Evolutionary conservation across 2,329 filamentous ascomycete genomes (phyloP).

Genomic region (Polychaeton citri): DNA sequence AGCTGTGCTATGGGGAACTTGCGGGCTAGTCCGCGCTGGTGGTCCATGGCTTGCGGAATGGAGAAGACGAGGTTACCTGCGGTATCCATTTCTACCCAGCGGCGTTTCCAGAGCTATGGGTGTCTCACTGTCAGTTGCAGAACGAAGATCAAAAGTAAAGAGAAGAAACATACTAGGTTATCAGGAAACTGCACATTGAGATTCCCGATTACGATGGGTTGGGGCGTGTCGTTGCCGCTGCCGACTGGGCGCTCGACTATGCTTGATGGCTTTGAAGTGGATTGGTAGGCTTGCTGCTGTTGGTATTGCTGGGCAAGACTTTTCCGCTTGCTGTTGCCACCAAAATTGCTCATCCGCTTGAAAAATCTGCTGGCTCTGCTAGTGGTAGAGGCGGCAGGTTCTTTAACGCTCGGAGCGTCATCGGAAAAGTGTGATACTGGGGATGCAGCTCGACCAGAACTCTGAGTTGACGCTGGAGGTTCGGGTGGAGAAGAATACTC

Average conservation of each 20-base stretch:
- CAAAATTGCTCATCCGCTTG: constrained; percentile 42
- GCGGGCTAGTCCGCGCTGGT: constrained; percentile 13
- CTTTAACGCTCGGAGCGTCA: neutral
- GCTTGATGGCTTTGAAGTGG: constrained; percentile 6
- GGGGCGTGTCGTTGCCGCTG: constrained; percentile 24
- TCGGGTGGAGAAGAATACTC: constrained; percentile 9
- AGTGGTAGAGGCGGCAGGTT: constrained; percentile 25
- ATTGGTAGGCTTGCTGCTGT: constrained; percentile 1
- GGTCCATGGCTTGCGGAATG: constrained; percentile 43
- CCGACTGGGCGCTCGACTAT: neutral
- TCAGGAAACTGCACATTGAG: constrained; percentile 97
- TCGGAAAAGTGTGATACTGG: neutral
- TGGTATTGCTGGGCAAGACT: constrained; percentile 24
- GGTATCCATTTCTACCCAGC: constrained; percentile 73
- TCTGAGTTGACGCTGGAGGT: constrained; percentile 13
- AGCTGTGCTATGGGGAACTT: constrained; percentile 60
- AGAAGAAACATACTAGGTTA: constrained; percentile 45
- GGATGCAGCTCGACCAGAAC: constrained; percentile 10
- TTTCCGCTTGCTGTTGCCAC: constrained; percentile 31
- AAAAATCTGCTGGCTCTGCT: constrained; percentile 49
- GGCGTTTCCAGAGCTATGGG: constrained; percentile 71
- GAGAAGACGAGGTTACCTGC: constrained; percentile 74
- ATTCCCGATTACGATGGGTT: constrained; percentile 64
- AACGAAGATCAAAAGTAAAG: neutral
- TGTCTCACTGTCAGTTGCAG: constrained; percentile 5